Conservation (phyloP, 306 rosid species). For the Medicago truncatula region MtrunA17r5.0-ANR NC_053045.1:59085501-59086000, state of each 20-base stretch:
- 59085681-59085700: constrained; percentile 67
- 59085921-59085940: constrained; percentile 68
- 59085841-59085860: constrained; percentile 79
- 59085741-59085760: constrained; percentile 26
- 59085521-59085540: constrained; percentile 16
- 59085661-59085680: constrained; percentile 58
- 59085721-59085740: constrained; percentile 60
- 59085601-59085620: constrained; percentile 26
- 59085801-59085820: constrained; percentile 82
- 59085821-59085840: constrained; percentile 79
- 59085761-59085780: constrained; percentile 30
- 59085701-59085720: constrained; percentile 81
- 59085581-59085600: constrained; percentile 37
- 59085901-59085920: constrained; percentile 57
- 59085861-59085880: constrained; percentile 71
- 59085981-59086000: constrained; percentile 87
- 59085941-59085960: constrained; percentile 67
- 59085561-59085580: constrained; percentile 21
- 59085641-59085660: constrained; percentile 55
- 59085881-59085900: constrained; percentile 53
- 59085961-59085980: constrained; percentile 69
- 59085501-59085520: constrained; percentile 4
- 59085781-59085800: constrained; percentile 55
- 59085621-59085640: constrained; percentile 26
- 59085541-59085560: constrained; percentile 9